Conservation (phyloP, 352 stramenopile genomes). For the Pythium aristosporum region DNA sequence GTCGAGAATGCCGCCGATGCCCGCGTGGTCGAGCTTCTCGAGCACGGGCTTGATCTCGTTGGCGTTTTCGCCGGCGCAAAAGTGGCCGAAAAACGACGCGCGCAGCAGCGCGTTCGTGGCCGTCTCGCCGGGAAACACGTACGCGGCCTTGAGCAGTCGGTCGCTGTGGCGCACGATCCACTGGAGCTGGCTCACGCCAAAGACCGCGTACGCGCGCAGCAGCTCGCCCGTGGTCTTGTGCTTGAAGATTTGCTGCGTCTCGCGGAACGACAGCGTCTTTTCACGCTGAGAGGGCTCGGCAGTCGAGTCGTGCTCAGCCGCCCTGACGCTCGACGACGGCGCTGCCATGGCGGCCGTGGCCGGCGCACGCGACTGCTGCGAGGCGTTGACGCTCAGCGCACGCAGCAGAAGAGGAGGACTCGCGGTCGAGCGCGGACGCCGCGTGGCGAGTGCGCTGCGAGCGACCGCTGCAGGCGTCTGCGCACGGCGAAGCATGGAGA, state of each 20-base stretch:
- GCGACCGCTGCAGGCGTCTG: slow-evolving; percentile 4
- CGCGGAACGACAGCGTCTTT: slow-evolving; percentile 54
- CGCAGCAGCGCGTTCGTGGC: slow-evolving; percentile 91
- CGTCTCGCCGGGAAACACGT: slow-evolving; percentile 75
- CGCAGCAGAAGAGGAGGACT: slow-evolving; percentile 7
- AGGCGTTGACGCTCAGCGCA: slow-evolving; percentile 29
- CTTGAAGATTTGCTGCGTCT: slow-evolving; percentile 83
- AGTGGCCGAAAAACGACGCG: slow-evolving; percentile 96
- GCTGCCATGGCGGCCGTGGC: slow-evolving; percentile 25
- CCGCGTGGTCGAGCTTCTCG: slow-evolving; percentile 65
- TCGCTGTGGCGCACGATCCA: slow-evolving; percentile 89
- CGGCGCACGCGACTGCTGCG: slow-evolving; percentile 18
- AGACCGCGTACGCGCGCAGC: slow-evolving; percentile 84
- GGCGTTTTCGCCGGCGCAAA: slow-evolving; percentile 93
- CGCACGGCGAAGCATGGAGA: slow-evolving; percentile 25
- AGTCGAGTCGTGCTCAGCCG: neutral
- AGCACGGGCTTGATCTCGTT: slow-evolving; percentile 85
- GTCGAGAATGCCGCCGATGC: slow-evolving; percentile 96
- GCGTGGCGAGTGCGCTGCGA: slow-evolving; percentile 14
- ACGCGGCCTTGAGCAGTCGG: slow-evolving; percentile 74
- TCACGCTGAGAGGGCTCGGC: neutral
- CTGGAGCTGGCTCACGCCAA: slow-evolving; percentile 84
- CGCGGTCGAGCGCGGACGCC: slow-evolving; percentile 13
- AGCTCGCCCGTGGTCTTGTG: slow-evolving; percentile 86
- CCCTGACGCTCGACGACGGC: slow-evolving; percentile 1